A percentile compares a stretch with the other conserved stretches of the same genome.
phyloP scores from a whole-genome alignment of 2,329 filamentous ascomycete species.

The Niveomyces coronatus region DNA sequence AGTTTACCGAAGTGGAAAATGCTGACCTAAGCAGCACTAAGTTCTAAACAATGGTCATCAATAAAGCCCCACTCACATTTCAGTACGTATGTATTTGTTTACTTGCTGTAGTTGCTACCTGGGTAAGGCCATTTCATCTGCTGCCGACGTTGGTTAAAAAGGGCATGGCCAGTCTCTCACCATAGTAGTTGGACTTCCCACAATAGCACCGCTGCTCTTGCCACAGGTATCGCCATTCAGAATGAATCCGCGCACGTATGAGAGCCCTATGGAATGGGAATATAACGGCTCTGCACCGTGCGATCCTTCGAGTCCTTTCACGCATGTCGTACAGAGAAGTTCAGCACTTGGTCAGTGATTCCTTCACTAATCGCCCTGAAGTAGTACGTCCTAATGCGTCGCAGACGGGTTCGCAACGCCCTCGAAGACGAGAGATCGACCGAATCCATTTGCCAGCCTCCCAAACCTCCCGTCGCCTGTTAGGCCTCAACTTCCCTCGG shows the following conservation, averaged over 20 bases:
- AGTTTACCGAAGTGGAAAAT: conserved; percentile 1
- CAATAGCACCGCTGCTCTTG: neutral
- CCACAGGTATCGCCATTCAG: conserved; percentile 6
- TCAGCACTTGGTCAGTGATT: conserved; percentile 31
- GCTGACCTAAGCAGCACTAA: conserved; percentile 11
- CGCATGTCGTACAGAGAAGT: conserved; percentile 36
- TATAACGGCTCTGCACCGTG: conserved; percentile 47
- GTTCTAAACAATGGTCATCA: too few species aligned
- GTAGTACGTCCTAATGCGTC: conserved; percentile 15
- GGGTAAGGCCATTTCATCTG: conserved; percentile 3
- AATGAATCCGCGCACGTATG: conserved; percentile 48
- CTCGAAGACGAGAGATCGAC: conserved; percentile 22
- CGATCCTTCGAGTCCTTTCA: conserved; percentile 52
- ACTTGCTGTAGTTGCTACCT: conserved; percentile 9
- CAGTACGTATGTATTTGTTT: conserved; percentile 9
- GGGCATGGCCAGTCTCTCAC: too few species aligned
- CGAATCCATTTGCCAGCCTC: conserved; percentile 26
- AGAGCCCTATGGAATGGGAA: conserved; percentile 58
- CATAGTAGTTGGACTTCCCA: too few species aligned
- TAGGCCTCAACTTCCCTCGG: conserved; percentile 30
- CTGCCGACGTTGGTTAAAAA: neutral
- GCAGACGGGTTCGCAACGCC: conserved; percentile 25
- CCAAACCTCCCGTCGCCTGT: conserved; percentile 27
- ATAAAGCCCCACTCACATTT: conserved; percentile 1
- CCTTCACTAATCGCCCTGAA: neutral